Percentiles rank a stretch among this genome's conserved stretches.
Conservation (phyloP, 192 early-diverging fungal genomes). For the Gamsiella multidivaricata region DNA sequence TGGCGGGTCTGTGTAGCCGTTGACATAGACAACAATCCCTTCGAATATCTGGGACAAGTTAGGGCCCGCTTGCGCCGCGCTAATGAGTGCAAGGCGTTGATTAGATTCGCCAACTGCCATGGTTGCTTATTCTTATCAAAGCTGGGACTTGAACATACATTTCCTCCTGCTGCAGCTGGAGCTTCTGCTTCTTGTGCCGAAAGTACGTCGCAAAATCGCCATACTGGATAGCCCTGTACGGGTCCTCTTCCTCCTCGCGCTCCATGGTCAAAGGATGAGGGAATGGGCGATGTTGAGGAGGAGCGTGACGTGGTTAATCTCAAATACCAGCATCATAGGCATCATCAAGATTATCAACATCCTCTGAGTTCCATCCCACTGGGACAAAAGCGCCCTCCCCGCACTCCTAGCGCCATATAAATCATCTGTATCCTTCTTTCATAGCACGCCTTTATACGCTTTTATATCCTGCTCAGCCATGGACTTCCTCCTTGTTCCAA, state of each 20-base stretch:
- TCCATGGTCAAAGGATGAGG: slow-evolving; percentile 38
- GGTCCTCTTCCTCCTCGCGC: slow-evolving; percentile 41
- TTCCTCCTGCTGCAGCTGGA: slow-evolving; percentile 60
- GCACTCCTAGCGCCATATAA: too few species aligned
- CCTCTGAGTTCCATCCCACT: too few species aligned
- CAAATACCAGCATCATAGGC: too few species aligned
- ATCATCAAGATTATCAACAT: too few species aligned
- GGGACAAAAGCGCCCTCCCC: too few species aligned
- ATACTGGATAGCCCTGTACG: slow-evolving; percentile 59
- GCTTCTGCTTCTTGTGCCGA: slow-evolving; percentile 60
- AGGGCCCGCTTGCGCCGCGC: slow-evolving; percentile 26
- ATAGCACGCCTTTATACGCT: too few species aligned
- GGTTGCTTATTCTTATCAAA: too few species aligned
- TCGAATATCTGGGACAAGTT: slow-evolving; percentile 53
- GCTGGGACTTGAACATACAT: slow-evolving; percentile 22
- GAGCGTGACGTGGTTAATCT: too few species aligned
- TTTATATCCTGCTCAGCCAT: neutral
- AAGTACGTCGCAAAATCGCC: slow-evolving; percentile 63
- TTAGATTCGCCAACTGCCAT: too few species aligned
- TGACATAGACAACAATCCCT: slow-evolving; percentile 66
- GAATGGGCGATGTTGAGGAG: too few species aligned
- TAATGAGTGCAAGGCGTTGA: neutral
- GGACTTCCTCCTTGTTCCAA: neutral
- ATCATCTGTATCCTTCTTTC: neutral
- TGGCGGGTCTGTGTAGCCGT: slow-evolving; percentile 75